A percentile compares a stretch with the other conserved stretches of the same genome.
Evolutionary conservation across 179 eudicot species (phyloP).

Genomic region (Sideroxylon spinosum): DNA sequence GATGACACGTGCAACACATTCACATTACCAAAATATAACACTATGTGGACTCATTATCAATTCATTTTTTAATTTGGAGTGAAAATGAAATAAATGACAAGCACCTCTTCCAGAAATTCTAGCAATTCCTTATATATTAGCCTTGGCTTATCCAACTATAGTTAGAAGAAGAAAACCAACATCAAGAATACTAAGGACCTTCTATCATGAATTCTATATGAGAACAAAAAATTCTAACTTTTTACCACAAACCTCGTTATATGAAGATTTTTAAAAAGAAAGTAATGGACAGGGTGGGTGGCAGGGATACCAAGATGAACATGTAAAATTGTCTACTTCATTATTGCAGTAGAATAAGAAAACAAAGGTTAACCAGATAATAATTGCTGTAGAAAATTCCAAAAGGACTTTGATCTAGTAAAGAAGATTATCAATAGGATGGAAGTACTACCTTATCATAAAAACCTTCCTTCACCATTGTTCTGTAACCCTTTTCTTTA

Average conservation of each 20-base stretch:
- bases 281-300: background rate
- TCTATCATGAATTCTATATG: slow-evolving; percentile 1
- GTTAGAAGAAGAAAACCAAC: slow-evolving; percentile 7
- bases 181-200: slow-evolving; percentile 6
- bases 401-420: background rate
- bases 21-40: slow-evolving; percentile 15
- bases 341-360: background rate
- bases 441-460: slow-evolving; percentile 72
- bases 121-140: slow-evolving; percentile 93
- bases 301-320: background rate
- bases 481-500: slow-evolving; percentile 83
- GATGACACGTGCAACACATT: slow-evolving; percentile 61
- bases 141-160: slow-evolving; percentile 91
- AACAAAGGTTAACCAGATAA: background rate
- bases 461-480: slow-evolving; percentile 82
- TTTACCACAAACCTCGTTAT: background rate
- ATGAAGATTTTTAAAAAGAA: background rate
- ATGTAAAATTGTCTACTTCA: background rate
- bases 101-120: slow-evolving; percentile 86
- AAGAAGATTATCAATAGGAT: slow-evolving; percentile 9
- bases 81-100: slow-evolving; percentile 8
- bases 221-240: background rate
- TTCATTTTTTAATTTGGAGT: background rate
- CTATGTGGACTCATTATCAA: slow-evolving; percentile 14
- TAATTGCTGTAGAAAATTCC: background rate